Conservation (phyloP, 306 rosid genomes). For the Cucurbita ficifolia region DNA sequence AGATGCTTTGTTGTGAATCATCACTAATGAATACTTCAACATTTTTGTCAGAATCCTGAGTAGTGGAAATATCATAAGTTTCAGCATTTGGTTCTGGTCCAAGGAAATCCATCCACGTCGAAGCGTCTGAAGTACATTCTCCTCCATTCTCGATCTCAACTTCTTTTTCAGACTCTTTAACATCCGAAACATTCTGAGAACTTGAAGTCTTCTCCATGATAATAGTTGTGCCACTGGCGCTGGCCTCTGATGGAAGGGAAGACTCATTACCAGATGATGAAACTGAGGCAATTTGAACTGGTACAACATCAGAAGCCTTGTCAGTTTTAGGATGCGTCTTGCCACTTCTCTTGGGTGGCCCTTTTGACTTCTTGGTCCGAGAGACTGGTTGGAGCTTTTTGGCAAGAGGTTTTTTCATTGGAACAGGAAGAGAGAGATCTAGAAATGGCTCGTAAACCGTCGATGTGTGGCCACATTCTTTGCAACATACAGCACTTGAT, state of each 20-base stretch:
- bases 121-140: conserved; percentile 28
- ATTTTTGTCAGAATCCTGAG: conserved; percentile 27
- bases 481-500: conserved; percentile 70
- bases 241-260: conserved; percentile 27
- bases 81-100: conserved; percentile 29
- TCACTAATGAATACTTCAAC: conserved; percentile 16
- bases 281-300: conserved; percentile 27
- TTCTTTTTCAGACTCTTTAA: conserved; percentile 25
- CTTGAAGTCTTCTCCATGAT: conserved; percentile 17
- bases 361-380: conserved; percentile 48
- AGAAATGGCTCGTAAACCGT: conserved; percentile 78
- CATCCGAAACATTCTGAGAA: conserved; percentile 25
- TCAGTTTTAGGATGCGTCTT: conserved; percentile 38
- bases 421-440: conserved; percentile 87
- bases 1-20: conserved; percentile 17
- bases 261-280: conserved; percentile 25
- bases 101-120: conserved; percentile 72
- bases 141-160: conserved; percentile 31
- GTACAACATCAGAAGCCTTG: conserved; percentile 21
- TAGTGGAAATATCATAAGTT: conserved; percentile 16
- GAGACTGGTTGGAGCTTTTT: conserved; percentile 37
- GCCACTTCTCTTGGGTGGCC: conserved; percentile 56
- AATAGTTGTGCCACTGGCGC: conserved; percentile 19
- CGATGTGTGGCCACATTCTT: conserved; percentile 75
- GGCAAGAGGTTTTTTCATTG: conserved; percentile 59